Conservation (phyloP, 2,329 filamentous ascomycete genomes). For the Cladobotryum mycophilum region DNA sequence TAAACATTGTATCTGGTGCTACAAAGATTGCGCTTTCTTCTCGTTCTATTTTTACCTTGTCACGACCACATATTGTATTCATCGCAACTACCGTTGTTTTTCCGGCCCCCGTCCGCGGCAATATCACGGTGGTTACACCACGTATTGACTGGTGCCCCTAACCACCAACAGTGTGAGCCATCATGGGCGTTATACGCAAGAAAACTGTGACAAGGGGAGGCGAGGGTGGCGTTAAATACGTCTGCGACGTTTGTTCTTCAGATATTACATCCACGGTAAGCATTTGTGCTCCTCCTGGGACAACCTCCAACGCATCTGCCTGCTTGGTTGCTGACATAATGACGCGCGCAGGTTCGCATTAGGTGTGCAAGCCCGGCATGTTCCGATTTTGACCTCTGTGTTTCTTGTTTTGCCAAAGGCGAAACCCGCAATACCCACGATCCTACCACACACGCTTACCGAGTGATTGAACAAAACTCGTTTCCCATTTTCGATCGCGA, state of each 20-base stretch:
- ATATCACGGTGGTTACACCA: conserved; percentile 8
- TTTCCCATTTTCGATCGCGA: conserved; percentile 93
- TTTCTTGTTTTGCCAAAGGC: conserved; percentile 85
- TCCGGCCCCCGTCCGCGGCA: conserved; percentile 4
- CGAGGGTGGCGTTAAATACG: conserved; percentile 88
- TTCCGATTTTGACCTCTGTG: conserved; percentile 93
- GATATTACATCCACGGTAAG: conserved; percentile 95
- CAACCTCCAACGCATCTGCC: conserved; percentile 7
- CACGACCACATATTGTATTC: neutral
- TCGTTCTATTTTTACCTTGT: conserved; percentile 7
- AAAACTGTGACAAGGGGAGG: conserved; percentile 81
- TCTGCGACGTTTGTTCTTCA: conserved; percentile 93
- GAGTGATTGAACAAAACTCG: conserved; percentile 96
- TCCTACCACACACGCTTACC: conserved; percentile 77
- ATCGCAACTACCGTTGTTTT: conserved; percentile 6
- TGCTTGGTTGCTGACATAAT: conserved; percentile 12
- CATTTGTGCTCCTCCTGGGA: conserved; percentile 18
- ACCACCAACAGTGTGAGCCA: conserved; percentile 2
- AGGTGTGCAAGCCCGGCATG: conserved; percentile 78
- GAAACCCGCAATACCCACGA: conserved; percentile 77
- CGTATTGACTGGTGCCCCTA: neutral
- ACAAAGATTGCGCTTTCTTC: conserved; percentile 15
- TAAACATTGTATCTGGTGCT: conserved; percentile 17
- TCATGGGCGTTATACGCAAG: conserved; percentile 95
- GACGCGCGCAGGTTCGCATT: conserved; percentile 65